Evolutionary conservation across 306 rosid species (phyloP), one percentile per base, ranked within the genome.

Genomic region (Prunus salicina): DNA sequence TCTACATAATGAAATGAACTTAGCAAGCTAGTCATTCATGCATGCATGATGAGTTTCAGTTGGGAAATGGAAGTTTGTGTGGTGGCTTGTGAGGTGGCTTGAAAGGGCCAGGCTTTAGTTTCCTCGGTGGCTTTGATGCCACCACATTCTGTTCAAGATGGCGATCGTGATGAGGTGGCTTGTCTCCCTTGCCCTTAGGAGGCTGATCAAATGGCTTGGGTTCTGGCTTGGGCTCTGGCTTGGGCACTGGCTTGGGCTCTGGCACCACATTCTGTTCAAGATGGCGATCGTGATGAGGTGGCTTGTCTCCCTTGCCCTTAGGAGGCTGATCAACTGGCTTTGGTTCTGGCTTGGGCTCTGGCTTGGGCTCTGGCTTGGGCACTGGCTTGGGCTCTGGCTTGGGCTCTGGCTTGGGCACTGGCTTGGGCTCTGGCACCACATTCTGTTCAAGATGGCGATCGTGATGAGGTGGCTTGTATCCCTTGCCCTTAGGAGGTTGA

Each of bases 41-140:
- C 25, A 34, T 34, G 65, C 12, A 52, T 4, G 15, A 60, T 30
- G 47, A 50, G 19, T 28, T 4, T 51, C 28, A 51, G 41, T 51
- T 27, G 8, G 56, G 68, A 24, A 49, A 45, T 45, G 77, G 57
- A 43, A 57, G 77, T 19, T 43, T 60, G 68, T 73, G 76, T 6
- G 76, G 66, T 55, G 66, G 66, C 9, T 72, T 72, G 41, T 34
- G 43, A 15, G 67, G 76, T 27, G 43, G 45, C 67, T 63, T 63
- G 20, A 60, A 38, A 25, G 65, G 65, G 65, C 52, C 38, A 57
- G 76, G 55, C 16, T 41, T 72, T 45, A 73, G 30, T 27, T 73
- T 73, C 57, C 58, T 12, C 2, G 77, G 76, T 41, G 55, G 76
- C 55, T 41, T 71, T 32, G 64, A 10, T 53, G 64, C 24, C 56